A percentile compares a stretch with the other conserved stretches of the same genome.
Evolutionary conservation across 345 rosid genomes (phyloP).

Genomic region (Pugionium cornutum): DNA sequence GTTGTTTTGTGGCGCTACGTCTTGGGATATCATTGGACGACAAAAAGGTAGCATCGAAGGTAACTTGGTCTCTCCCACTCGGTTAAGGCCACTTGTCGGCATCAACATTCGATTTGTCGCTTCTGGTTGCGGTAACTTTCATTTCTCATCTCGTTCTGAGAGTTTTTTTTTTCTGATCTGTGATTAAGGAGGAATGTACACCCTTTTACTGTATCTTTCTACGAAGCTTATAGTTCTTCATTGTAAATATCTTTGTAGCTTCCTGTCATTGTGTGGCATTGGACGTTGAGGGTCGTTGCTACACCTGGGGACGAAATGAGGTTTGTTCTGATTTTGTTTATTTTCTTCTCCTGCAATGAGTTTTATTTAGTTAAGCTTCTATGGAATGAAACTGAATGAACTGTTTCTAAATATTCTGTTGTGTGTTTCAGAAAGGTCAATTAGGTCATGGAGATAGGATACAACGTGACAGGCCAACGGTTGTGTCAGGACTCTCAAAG

Average conservation of each 20-base stretch:
- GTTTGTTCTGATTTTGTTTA: conserved; percentile 40
- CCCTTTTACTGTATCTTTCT: neutral
- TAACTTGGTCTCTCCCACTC: conserved; percentile 85
- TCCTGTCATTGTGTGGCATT: conserved; percentile 97
- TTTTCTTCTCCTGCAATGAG: neutral
- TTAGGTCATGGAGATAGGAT: conserved; percentile 93
- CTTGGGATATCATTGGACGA: conserved; percentile 76
- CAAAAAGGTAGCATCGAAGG: conserved; percentile 63
- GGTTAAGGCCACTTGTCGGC: conserved; percentile 88
- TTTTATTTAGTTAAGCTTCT: conserved; percentile 5
- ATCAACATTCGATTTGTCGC: conserved; percentile 76
- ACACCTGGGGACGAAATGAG: conserved; percentile 99
- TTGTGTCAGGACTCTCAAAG: conserved; percentile 90
- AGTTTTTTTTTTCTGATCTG: conserved; percentile 11
- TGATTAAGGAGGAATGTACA: neutral
- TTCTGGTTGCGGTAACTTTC: conserved; percentile 71
- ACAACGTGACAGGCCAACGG: conserved; percentile 89
- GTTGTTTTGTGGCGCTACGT: conserved; percentile 82
- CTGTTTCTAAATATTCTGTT: conserved; percentile 31
- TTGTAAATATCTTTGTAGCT: conserved; percentile 46
- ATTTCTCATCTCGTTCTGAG: neutral
- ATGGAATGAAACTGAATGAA: neutral
- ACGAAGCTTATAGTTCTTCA: conserved; percentile 10
- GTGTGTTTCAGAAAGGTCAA: conserved; percentile 78
- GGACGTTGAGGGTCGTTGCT: conserved; percentile 94